Evolutionary conservation across 1,284 basidiomycete species (phyloP).

Genomic region (Neotropicomus parvogracilis): DNA sequence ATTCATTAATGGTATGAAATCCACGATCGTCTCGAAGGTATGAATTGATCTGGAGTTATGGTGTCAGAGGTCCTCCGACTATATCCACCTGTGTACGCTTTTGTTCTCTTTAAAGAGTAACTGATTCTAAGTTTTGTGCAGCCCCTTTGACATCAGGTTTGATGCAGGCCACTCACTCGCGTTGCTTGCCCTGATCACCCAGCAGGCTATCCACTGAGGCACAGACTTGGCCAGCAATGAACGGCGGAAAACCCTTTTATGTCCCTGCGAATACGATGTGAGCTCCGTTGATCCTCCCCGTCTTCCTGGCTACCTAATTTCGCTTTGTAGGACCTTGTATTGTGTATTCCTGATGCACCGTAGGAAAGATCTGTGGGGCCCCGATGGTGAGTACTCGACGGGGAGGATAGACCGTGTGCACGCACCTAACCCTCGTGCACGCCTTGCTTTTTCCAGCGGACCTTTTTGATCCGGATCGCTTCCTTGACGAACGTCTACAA

Average conservation of each 20-base stretch:
- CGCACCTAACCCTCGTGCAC: slow-evolving; percentile 4
- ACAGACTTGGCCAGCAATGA: slow-evolving; percentile 20
- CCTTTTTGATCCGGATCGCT: slow-evolving; percentile 50
- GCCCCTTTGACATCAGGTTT: slow-evolving; percentile 48
- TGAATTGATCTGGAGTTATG: slow-evolving; percentile 1
- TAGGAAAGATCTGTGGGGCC: slow-evolving; percentile 36
- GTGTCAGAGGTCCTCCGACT: slow-evolving; percentile 52
- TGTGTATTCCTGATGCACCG: slow-evolving; percentile 36
- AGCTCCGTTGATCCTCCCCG: not conserved
- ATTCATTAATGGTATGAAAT: slow-evolving; percentile 50
- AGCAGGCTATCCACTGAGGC: slow-evolving; percentile 30
- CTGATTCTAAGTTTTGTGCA: slow-evolving; percentile 20
- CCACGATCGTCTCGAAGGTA: not conserved
- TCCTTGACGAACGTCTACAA: slow-evolving; percentile 39
- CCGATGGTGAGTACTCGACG: slow-evolving; percentile 28
- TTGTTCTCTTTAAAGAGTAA: not conserved
- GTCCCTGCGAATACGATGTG: slow-evolving; percentile 22
- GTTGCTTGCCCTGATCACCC: slow-evolving; percentile 5
- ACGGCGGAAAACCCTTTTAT: slow-evolving; percentile 25
- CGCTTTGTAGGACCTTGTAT: slow-evolving; percentile 20
- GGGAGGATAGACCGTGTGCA: too few relatives aligned
- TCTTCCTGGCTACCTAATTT: not conserved
- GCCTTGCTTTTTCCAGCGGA: slow-evolving; percentile 26
- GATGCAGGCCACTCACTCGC: slow-evolving; percentile 1
- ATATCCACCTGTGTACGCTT: slow-evolving; percentile 54